phyloP scores from a whole-genome alignment of 768 basidiomycete species.

The Macrolepiota fuliginosa region DNA sequence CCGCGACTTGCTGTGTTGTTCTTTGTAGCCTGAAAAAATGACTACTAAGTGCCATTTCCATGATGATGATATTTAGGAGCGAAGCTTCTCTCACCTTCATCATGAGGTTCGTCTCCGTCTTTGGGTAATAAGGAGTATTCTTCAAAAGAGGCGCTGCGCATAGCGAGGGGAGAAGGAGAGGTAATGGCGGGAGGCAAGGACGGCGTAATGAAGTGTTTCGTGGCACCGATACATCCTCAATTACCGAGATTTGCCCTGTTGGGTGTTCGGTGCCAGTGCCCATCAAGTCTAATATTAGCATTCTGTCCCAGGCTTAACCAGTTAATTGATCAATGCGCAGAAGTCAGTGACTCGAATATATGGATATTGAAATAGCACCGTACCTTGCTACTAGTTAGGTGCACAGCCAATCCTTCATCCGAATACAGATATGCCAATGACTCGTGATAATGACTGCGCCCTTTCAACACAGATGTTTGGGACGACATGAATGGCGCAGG shows the following conservation, averaged over 20 bases:
- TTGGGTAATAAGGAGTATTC: constrained; percentile 5
- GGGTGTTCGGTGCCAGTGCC: not conserved
- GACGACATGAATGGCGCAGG: not conserved
- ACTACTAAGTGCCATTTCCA: not conserved
- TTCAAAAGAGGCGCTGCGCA: constrained; percentile 5
- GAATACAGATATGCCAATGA: not conserved
- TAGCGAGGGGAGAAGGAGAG: not conserved
- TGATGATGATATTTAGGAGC: too few species aligned
- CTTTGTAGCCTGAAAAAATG: not conserved
- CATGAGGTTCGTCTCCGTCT: not conserved
- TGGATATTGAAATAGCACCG: not conserved
- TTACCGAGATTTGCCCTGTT: constrained; percentile 9
- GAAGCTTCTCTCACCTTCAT: not conserved
- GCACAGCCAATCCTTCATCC: not conserved
- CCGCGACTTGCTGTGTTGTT: not conserved
- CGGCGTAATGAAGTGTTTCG: not conserved
- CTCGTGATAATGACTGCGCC: not conserved
- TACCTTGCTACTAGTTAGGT: not conserved
- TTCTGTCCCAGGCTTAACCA: too few species aligned
- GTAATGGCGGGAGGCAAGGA: not conserved
- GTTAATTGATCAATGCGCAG: not conserved
- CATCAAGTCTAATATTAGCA: not conserved
- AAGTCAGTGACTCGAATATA: not conserved
- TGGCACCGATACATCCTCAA: not conserved
- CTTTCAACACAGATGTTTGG: not conserved